phyloP scores from a whole-genome alignment of 805 yeast genomes.

The Ogataea thermomethanolica region DNA sequence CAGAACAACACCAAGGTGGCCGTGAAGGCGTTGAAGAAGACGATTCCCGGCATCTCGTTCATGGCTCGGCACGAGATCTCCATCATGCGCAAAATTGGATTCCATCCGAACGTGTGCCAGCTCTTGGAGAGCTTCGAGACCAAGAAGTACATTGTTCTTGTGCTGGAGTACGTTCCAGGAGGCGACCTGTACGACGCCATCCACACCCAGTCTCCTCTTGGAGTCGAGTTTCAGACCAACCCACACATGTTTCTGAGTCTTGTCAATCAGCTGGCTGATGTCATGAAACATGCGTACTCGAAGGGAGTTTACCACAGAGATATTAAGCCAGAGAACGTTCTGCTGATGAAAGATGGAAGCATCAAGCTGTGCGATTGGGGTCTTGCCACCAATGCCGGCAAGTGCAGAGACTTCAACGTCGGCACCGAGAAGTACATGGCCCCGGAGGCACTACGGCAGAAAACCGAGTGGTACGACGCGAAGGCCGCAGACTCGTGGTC shows the following conservation, averaged over 20 bases:
- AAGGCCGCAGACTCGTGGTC: slow-evolving; percentile 54
- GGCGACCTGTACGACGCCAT: slow-evolving; percentile 68
- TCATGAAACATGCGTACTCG: slow-evolving; percentile 53
- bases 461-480: slow-evolving; percentile 36
- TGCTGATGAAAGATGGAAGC: slow-evolving; percentile 47
- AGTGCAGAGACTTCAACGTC: slow-evolving; percentile 38
- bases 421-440: slow-evolving; percentile 64
- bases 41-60: slow-evolving; percentile 37
- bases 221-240: slow-evolving; percentile 26
- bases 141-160: slow-evolving; percentile 47
- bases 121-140: slow-evolving; percentile 58
- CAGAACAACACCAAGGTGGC: slow-evolving; percentile 40
- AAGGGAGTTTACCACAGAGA: slow-evolving; percentile 66
- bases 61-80: slow-evolving; percentile 56
- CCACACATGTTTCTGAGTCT: slow-evolving; percentile 24
- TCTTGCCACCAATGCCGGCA: slow-evolving; percentile 42
- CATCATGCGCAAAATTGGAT: slow-evolving; percentile 39
- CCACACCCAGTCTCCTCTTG: slow-evolving; percentile 29
- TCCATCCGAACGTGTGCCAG: slow-evolving; percentile 54
- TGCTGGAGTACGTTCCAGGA: slow-evolving; percentile 61
- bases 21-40: slow-evolving; percentile 50
- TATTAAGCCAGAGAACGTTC: slow-evolving; percentile 69
- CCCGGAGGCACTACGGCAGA: slow-evolving; percentile 39
- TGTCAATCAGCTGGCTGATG: slow-evolving; percentile 49
- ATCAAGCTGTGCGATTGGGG: slow-evolving; percentile 77